A percentile compares a stretch with the other conserved stretches of the same genome.
phyloP scores from a whole-genome alignment of 352 stramenopile genomes.

The Pythium periplocum region DNA sequence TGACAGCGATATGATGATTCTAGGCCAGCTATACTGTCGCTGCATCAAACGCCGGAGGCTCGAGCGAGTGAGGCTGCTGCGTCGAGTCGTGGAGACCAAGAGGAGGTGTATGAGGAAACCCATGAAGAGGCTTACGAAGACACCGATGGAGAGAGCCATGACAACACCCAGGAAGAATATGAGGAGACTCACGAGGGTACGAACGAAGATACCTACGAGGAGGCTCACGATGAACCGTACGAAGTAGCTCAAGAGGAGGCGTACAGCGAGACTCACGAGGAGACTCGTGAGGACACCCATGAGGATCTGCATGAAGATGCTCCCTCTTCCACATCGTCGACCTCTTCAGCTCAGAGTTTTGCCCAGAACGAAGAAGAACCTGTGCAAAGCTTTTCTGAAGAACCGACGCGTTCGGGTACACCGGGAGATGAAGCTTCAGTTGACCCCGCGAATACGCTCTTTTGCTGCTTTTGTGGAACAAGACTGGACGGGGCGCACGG shows the following conservation, averaged over 20 bases:
- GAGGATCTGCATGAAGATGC: background rate
- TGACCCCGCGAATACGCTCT: slow-evolving; percentile 32
- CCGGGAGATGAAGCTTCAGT: too few species aligned
- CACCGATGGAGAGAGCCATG: background rate
- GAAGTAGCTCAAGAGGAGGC: background rate
- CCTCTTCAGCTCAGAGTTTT: slow-evolving; percentile 1
- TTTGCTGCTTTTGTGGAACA: slow-evolving; percentile 72
- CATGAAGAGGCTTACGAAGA: slow-evolving; percentile 2
- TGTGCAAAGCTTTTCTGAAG: too few species aligned
- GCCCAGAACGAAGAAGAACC: too few species aligned
- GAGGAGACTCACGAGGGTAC: background rate
- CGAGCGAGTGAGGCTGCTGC: too few species aligned
- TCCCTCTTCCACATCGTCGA: slow-evolving; percentile 15
- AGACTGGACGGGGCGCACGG: slow-evolving; percentile 26
- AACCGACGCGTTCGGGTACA: too few species aligned
- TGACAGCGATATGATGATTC: too few species aligned
- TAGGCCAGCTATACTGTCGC: too few species aligned
- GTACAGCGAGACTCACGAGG: background rate
- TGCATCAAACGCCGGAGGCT: too few species aligned
- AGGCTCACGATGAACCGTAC: slow-evolving; percentile 2
- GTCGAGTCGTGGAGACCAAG: too few species aligned
- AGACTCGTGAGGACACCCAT: background rate
- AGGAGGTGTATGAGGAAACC: background rate
- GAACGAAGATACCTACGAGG: slow-evolving; percentile 1
- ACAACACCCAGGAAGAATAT: background rate